phyloP scores from a whole-genome alignment of 495 filamentous ascomycete species.

The Aspergillus sparsus region DNA sequence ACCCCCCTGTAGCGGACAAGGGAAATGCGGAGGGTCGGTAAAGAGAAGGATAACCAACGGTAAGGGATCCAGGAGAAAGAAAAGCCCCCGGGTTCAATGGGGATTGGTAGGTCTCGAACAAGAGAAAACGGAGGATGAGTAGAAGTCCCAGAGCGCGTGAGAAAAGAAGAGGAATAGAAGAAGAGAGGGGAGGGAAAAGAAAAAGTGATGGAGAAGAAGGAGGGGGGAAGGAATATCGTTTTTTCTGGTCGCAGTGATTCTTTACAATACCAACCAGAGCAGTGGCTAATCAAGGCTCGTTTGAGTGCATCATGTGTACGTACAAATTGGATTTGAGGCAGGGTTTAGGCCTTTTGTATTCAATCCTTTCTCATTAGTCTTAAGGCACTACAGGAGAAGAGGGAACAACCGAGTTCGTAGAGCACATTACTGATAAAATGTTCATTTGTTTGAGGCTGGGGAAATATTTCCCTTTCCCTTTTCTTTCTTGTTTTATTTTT shows the following conservation, averaged over 20 bases:
- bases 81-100: neutral
- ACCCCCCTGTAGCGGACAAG: conserved; percentile 14
- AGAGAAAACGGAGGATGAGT: neutral
- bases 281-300: conserved; percentile 1
- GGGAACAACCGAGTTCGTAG: neutral
- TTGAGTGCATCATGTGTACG: conserved; percentile 1
- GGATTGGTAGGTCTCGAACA: neutral
- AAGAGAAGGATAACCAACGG: conserved; percentile 5
- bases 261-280: conserved; percentile 12
- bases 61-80: conserved; percentile 1
- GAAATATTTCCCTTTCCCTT: neutral
- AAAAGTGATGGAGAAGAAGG: conserved; percentile 1
- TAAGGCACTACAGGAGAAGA: neutral
- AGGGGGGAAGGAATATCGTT: conserved; percentile 4
- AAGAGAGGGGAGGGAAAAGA: neutral
- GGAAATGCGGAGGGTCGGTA: neutral
- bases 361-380: neutral
- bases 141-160: neutral
- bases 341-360: neutral
- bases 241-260: conserved; percentile 10
- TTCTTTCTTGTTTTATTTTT: neutral
- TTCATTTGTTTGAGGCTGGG: neutral
- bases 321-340: neutral
- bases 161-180: conserved; percentile 5
- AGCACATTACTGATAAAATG: neutral